Evolutionary conservation across 2,329 filamentous ascomycete genomes (phyloP).

Genomic region (Curvularia verruculosa): DNA sequence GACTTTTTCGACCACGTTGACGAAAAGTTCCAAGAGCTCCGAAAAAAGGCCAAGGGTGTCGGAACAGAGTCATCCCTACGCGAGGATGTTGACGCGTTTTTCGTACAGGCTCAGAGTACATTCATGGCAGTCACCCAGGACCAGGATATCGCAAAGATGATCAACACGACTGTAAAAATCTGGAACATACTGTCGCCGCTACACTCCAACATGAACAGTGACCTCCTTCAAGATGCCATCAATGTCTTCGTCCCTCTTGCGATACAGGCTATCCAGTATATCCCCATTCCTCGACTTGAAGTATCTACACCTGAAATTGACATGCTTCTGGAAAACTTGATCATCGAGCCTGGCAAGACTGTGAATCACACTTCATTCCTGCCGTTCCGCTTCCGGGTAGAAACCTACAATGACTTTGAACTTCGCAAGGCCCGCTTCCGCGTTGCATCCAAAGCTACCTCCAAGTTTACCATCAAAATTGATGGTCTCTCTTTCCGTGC

Average conservation of each 20-base stretch:
- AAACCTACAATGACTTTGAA: slow-evolving; percentile 85
- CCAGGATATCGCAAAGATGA: slow-evolving; percentile 71
- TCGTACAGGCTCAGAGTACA: slow-evolving; percentile 72
- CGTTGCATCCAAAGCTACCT: slow-evolving; percentile 71
- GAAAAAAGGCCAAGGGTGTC: slow-evolving; percentile 62
- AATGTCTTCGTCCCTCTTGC: slow-evolving; percentile 81
- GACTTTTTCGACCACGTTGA: slow-evolving; percentile 81
- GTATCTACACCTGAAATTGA: slow-evolving; percentile 83
- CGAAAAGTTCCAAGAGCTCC: slow-evolving; percentile 66
- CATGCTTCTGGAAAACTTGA: slow-evolving; percentile 85
- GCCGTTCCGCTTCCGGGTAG: slow-evolving; percentile 79
- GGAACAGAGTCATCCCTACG: slow-evolving; percentile 71
- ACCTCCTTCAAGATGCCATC: slow-evolving; percentile 75
- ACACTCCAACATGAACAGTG: slow-evolving; percentile 68
- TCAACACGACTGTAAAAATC: slow-evolving; percentile 70
- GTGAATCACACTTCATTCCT: slow-evolving; percentile 88
- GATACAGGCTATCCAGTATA: slow-evolving; percentile 78
- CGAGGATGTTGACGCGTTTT: slow-evolving; percentile 73
- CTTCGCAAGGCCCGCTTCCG: slow-evolving; percentile 77
- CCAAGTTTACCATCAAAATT: slow-evolving; percentile 76
- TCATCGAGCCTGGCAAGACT: slow-evolving; percentile 84
- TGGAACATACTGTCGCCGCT: slow-evolving; percentile 71
- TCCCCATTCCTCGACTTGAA: slow-evolving; percentile 91
- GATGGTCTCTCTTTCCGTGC: slow-evolving; percentile 84
- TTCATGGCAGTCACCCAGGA: slow-evolving; percentile 74